phyloP scores from a whole-genome alignment of 2,329 filamentous ascomycete genomes.

The Passalora sequoiae region DNA sequence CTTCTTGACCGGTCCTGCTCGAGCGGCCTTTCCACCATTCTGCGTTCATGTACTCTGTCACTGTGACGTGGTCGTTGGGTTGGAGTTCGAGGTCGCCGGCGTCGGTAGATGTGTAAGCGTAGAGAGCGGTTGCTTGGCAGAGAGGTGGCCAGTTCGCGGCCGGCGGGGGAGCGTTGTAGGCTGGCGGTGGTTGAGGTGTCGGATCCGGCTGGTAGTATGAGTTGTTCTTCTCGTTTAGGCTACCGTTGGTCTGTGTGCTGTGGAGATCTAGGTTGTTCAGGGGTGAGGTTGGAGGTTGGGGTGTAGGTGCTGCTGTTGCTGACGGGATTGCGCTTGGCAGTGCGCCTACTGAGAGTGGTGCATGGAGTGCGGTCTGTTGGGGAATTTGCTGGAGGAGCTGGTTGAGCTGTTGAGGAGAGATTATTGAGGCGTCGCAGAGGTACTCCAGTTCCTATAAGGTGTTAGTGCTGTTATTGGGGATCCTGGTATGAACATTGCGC shows the following conservation, averaged over 20 bases:
- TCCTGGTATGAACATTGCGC: slow-evolving; percentile 33
- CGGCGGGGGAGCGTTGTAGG: slow-evolving; percentile 49
- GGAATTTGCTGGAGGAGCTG: slow-evolving; percentile 65
- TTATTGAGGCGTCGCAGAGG: slow-evolving; percentile 75
- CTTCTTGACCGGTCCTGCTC: slow-evolving; percentile 73
- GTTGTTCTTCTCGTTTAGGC: slow-evolving; percentile 33
- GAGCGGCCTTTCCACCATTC: slow-evolving; percentile 97
- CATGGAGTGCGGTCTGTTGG: slow-evolving; percentile 56
- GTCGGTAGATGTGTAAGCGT: slow-evolving; percentile 75
- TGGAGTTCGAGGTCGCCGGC: slow-evolving; percentile 76
- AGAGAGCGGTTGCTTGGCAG: slow-evolving; percentile 72
- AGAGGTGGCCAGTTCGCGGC: slow-evolving; percentile 50
- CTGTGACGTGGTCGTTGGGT: slow-evolving; percentile 71
- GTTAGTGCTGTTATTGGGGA: slow-evolving; percentile 17
- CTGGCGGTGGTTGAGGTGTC: slow-evolving; percentile 50
- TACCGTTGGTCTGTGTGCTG: slow-evolving; percentile 23
- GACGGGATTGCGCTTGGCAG: slow-evolving; percentile 20
- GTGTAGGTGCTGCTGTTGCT: slow-evolving; percentile 14
- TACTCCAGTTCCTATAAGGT: slow-evolving; percentile 74
- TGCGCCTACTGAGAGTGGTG: slow-evolving; percentile 36
- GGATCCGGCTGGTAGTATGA: slow-evolving; percentile 35
- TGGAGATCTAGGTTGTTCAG: slow-evolving; percentile 35
- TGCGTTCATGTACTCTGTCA: slow-evolving; percentile 88
- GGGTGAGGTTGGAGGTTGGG: slow-evolving; percentile 25
- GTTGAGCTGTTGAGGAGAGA: slow-evolving; percentile 51